Evolutionary conservation across 192 early-diverging fungal genomes (phyloP).

Genomic region (Coemansia sp.): DNA sequence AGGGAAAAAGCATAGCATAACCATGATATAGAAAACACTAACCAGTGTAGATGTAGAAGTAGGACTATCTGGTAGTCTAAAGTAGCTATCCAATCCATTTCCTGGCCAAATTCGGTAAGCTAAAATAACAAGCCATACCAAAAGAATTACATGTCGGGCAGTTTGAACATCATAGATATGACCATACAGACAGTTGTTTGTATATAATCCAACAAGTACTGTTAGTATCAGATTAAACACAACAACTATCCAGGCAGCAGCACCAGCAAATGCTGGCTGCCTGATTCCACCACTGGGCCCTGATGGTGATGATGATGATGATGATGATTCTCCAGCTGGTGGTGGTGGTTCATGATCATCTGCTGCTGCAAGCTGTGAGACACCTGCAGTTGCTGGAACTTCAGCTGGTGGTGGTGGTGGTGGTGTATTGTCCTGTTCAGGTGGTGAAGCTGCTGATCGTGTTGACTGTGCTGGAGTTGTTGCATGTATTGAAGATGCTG

Average conservation of each 20-base stretch:
- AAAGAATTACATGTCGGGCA: neutral
- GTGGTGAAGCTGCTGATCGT: neutral
- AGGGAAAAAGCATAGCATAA: neutral
- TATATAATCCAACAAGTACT: neutral
- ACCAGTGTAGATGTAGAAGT: neutral
- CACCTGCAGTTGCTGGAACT: too few relatives aligned
- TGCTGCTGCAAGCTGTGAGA: too few relatives aligned
- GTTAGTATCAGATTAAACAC: neutral
- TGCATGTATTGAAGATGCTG: neutral
- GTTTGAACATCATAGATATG: neutral
- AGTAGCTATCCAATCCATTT: neutral
- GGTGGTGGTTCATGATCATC: too few relatives aligned
- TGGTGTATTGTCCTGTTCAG: neutral
- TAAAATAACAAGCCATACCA: neutral
- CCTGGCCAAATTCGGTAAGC: neutral
- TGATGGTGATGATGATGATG: too few relatives aligned
- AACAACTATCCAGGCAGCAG: neutral
- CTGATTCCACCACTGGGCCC: too few relatives aligned
- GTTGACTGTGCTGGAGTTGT: neutral
- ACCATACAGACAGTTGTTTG: too few relatives aligned
- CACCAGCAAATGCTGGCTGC: neutral
- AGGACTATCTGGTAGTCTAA: conserved; percentile 3
- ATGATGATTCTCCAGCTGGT: too few relatives aligned
- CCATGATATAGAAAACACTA: neutral
- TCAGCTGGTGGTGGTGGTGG: neutral